phyloP scores from a whole-genome alignment of 768 basidiomycete species.

The Vararia minispora region DNA sequence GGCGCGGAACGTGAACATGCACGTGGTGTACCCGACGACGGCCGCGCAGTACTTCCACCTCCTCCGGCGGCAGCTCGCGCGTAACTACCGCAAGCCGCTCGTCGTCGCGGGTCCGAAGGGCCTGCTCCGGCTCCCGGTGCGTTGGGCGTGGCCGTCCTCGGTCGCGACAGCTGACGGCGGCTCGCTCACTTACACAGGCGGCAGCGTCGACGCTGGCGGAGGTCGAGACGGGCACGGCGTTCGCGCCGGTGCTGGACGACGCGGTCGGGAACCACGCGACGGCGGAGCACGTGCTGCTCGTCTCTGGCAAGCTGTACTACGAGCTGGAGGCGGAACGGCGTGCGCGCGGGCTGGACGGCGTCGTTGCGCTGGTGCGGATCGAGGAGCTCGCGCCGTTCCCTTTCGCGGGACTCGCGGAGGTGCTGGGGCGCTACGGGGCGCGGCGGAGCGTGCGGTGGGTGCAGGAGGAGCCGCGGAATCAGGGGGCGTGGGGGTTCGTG shows the following conservation, averaged over 20 bases:
- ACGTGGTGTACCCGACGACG: slow-evolving; percentile 78
- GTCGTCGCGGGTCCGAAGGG: slow-evolving; percentile 81
- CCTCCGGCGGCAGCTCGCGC: slow-evolving; percentile 71
- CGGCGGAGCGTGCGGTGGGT: slow-evolving; percentile 47
- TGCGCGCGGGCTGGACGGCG: slow-evolving; percentile 30
- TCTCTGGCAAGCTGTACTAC: slow-evolving; percentile 84
- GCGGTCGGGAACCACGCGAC: slow-evolving; percentile 23
- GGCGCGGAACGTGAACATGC: slow-evolving; percentile 72
- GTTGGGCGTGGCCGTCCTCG: slow-evolving; percentile 19
- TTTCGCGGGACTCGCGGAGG: slow-evolving; percentile 37
- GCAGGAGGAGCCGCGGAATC: slow-evolving; percentile 86
- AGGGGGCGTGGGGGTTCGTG: slow-evolving; percentile 72
- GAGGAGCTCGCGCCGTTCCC: slow-evolving; percentile 91
- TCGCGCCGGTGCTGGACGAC: slow-evolving; percentile 61
- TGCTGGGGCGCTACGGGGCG: slow-evolving; percentile 35
- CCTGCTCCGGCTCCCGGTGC: slow-evolving; percentile 62
- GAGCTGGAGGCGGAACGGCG: slow-evolving; percentile 67
- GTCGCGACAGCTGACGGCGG: background rate
- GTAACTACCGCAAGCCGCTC: slow-evolving; percentile 82
- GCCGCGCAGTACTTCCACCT: slow-evolving; percentile 91
- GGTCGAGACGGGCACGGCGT: slow-evolving; percentile 44
- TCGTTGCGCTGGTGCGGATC: slow-evolving; percentile 61
- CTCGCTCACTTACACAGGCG: slow-evolving; percentile 32
- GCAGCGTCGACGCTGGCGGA: slow-evolving; percentile 61
- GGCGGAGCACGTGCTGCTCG: slow-evolving; percentile 56